phyloP scores from a whole-genome alignment of 441 rosid species.

The Flueggea neowawraea region DNA sequence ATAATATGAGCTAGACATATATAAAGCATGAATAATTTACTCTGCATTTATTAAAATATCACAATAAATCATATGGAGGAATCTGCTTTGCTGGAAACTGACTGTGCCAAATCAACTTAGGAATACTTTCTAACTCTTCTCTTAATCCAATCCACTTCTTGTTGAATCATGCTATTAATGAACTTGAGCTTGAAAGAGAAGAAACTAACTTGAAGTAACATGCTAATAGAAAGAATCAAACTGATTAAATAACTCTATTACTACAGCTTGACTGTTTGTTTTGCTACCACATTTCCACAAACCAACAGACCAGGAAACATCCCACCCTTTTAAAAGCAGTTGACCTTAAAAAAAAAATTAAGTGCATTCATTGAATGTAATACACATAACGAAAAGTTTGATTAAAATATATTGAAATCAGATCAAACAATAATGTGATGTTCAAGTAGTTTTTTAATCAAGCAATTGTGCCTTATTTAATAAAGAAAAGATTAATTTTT shows the following conservation, averaged over 20 bases:
- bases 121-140: not conserved
- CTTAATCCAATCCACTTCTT: not conserved
- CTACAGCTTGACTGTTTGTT: no score
- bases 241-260: no score
- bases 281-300: constrained; percentile 2
- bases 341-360: constrained; percentile 18
- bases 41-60: constrained; percentile 1
- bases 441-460: no score
- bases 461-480: no score
- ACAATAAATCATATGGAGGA: constrained; percentile 7
- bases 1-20: not conserved
- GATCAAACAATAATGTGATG: constrained; percentile 2
- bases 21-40: no score
- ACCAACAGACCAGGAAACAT: constrained; percentile 26
- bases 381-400: constrained; percentile 8
- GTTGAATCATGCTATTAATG: no score
- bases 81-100: constrained; percentile 22
- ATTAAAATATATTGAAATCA: not conserved
- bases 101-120: not conserved
- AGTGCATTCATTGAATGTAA: constrained; percentile 29
- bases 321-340: constrained; percentile 22
- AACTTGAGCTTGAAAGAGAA: no score
- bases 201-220: no score
- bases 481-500: no score
- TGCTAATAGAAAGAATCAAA: no score